These are phyloP conservation scores for Elongisporangium undulatum DNA, from an alignment of 352 stramenopile genomes.

Conservation along the genomic window DNA sequence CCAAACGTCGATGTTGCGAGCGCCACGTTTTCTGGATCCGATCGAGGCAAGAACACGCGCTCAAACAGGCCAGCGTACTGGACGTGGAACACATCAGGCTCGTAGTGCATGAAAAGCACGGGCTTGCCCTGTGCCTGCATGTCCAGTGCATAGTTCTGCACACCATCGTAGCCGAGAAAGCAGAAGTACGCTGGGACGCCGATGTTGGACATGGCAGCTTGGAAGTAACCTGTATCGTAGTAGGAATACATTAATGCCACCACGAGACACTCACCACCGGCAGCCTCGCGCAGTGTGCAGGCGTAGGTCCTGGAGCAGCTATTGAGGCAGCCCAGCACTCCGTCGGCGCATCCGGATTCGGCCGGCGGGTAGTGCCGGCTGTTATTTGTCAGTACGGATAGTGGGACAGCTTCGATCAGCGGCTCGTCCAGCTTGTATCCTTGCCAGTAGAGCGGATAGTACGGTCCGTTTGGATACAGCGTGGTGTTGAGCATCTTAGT, in stretches of 20 bases:
- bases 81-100: slow-evolving; percentile 47
- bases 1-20: slow-evolving; percentile 30
- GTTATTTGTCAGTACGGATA: slow-evolving; percentile 6
- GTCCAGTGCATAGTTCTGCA: slow-evolving; percentile 15
- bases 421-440: slow-evolving; percentile 24
- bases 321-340: slow-evolving; percentile 33
- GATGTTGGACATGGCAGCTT: slow-evolving; percentile 19
- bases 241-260: slow-evolving; percentile 37
- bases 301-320: slow-evolving; percentile 38
- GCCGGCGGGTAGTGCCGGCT: slow-evolving; percentile 14
- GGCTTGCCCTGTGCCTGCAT: slow-evolving; percentile 11
- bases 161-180: not conserved
- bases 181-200: slow-evolving; percentile 3
- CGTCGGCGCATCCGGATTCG: slow-evolving; percentile 18
- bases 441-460: slow-evolving; percentile 35
- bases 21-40: slow-evolving; percentile 21
- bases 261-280: slow-evolving; percentile 32
- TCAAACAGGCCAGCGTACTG: slow-evolving; percentile 27
- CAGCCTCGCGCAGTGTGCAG: slow-evolving; percentile 29
- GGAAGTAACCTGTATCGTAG: slow-evolving; percentile 41
- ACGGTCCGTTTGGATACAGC: slow-evolving; percentile 7
- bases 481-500: slow-evolving; percentile 7
- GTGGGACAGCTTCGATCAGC: slow-evolving; percentile 18
- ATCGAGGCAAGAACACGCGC: slow-evolving; percentile 35
- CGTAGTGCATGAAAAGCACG: slow-evolving; percentile 52